phyloP scores from a whole-genome alignment of 495 filamentous ascomycete genomes.

The Glarea lozoyensis region DNA sequence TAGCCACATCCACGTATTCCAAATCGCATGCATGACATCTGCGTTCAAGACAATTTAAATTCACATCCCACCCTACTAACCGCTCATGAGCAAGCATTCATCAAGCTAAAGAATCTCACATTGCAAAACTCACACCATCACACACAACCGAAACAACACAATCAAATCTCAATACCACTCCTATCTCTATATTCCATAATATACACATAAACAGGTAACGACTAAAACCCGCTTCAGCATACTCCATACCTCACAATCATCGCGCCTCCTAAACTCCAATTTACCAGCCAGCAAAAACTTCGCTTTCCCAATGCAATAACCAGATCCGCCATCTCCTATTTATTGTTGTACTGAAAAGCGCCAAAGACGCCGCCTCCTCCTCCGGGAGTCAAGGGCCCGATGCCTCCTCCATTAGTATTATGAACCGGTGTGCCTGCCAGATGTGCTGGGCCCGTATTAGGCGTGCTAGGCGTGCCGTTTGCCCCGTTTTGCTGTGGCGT shows the following conservation, averaged over 20 bases:
- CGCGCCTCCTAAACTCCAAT: constrained; percentile 12
- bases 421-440: constrained; percentile 51
- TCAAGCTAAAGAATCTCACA: too few species aligned
- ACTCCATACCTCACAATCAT: neutral
- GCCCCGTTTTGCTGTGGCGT: constrained; percentile 48
- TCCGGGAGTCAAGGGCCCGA: constrained; percentile 61
- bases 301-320: neutral
- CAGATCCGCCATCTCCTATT: constrained; percentile 15
- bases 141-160: too few species aligned
- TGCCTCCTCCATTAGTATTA: constrained; percentile 38
- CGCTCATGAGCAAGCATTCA: too few species aligned
- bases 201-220: constrained; percentile 7
- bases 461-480: constrained; percentile 62
- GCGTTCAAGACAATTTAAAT: too few species aligned
- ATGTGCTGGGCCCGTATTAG: constrained; percentile 46
- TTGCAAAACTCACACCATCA: too few species aligned
- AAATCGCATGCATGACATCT: too few species aligned
- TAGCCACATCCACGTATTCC: too few species aligned
- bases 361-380: constrained; percentile 57
- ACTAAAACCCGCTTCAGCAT: constrained; percentile 2
- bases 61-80: too few species aligned
- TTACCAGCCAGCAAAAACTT: constrained; percentile 3
- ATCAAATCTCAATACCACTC: too few species aligned
- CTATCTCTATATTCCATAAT: constrained; percentile 13
- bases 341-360: constrained; percentile 32